phyloP scores from a whole-genome alignment of 2,329 filamentous ascomycete genomes.

The Zasmidium angulare region DNA sequence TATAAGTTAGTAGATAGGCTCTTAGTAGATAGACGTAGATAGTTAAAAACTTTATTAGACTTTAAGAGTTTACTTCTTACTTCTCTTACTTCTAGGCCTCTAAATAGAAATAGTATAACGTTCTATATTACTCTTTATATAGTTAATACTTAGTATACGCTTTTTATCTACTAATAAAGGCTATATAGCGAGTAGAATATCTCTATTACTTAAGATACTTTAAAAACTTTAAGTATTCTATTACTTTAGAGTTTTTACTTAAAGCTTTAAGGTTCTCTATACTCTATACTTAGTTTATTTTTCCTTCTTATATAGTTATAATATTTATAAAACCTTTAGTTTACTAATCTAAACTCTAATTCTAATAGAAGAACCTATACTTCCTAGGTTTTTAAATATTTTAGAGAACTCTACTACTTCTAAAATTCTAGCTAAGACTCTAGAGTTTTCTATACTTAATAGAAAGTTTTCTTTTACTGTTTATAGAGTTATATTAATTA shows the following conservation, averaged over 20 bases:
- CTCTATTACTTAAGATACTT: no score
- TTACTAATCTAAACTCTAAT: conserved; percentile 3
- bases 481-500: no score
- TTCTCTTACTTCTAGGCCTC: no score
- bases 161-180: no score
- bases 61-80: no score
- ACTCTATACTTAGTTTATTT: conserved; percentile 21
- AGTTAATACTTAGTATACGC: no score
- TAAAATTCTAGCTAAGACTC: background rate
- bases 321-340: conserved; percentile 1
- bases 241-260: conserved; percentile 17
- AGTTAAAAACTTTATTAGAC: background rate
- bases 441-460: background rate
- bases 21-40: background rate
- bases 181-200: no score
- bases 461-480: background rate
- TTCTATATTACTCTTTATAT: no score
- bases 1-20: no score
- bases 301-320: background rate
- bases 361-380: conserved; percentile 9
- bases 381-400: background rate
- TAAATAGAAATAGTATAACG: no score
- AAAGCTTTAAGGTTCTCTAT: conserved; percentile 29
- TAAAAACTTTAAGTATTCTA: background rate
- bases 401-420: background rate